These are phyloP conservation scores for Mycogone perniciosa DNA, from an alignment of 2,329 filamentous ascomycete genomes.

Conservation along the genomic window DNA sequence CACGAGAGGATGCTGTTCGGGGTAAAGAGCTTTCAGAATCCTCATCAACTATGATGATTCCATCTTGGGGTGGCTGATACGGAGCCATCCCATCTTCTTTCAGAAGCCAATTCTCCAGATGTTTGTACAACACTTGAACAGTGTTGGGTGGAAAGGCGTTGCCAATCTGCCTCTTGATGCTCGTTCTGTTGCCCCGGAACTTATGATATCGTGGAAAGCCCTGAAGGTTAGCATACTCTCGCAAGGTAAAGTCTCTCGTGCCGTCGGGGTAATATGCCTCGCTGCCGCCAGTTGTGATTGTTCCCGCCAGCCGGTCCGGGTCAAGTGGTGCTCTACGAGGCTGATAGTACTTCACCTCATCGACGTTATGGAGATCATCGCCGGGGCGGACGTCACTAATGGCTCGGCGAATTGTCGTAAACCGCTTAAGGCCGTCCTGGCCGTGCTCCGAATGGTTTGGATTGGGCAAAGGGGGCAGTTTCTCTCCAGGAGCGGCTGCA, in stretches of 20 bases:
- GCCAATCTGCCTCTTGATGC: constrained; percentile 60
- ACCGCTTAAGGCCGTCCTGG: constrained; percentile 29
- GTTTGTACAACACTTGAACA: constrained; percentile 43
- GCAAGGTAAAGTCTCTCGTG: constrained; percentile 53
- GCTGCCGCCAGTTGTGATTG: constrained; percentile 60
- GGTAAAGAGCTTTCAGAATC: constrained; percentile 16
- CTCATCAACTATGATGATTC: constrained; percentile 21
- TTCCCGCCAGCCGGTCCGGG: constrained; percentile 42
- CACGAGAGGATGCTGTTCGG: constrained; percentile 5
- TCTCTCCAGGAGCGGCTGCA: constrained; percentile 61
- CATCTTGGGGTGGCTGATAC: constrained; percentile 13
- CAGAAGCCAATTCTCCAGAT: constrained; percentile 42
- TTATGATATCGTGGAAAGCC: constrained; percentile 58
- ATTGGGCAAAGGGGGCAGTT: constrained; percentile 57
- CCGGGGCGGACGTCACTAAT: constrained; percentile 28
- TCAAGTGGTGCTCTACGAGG: constrained; percentile 36
- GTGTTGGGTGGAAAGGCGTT: constrained; percentile 68
- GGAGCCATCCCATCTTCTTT: constrained; percentile 32
- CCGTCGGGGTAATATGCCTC: constrained; percentile 62
- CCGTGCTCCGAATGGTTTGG: constrained; percentile 50
- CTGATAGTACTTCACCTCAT: constrained; percentile 20
- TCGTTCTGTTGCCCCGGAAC: constrained; percentile 42
- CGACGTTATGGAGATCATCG: constrained; percentile 36
- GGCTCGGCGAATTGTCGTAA: constrained; percentile 39
- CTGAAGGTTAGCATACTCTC: constrained; percentile 64